Base-by-base conservation (phyloP, 2,329 filamentous ascomycete species). In the Alternaria burnsii region DNA sequence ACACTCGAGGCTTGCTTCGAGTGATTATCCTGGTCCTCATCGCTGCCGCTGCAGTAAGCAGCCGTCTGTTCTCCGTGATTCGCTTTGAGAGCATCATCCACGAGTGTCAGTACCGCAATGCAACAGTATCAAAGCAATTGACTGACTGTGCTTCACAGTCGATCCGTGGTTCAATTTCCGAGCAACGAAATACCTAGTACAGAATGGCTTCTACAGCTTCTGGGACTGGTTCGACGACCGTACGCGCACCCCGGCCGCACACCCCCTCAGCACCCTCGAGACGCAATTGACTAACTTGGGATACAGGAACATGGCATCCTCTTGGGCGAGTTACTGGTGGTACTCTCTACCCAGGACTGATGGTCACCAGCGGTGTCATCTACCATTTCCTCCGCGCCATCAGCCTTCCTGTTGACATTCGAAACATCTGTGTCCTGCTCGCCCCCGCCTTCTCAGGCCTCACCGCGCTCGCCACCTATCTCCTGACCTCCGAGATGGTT, bases 151-250 rank as follows among this genome's bases (percentile, higher is more conserved):
- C 68, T 42, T 52, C 75, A 44, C 77, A 99, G 94, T 99, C 83
- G 95, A 99, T 82, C 95, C 95, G 36, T 99, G 95, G 95, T 99
- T 99, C 85, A 99, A 99, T 82, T 99, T 99, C 82, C 88, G 95
- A 81, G 95, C 95, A 69, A 98, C 95, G 58, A 98, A 98, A 82
- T 98, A 99, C 77, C 88, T 99, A 57, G 92, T 99, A 57, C 88
- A 94, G 77, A 88, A 99, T 89, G 95, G 95, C 73, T 98, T 99
- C 83, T 96, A 97, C 81, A 93, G 91, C 80, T 99, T 99, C 80
- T 99, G 95, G 95, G 94, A 99, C 80, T 99, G 95, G 95, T 99
- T 99, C 77, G 95, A 99, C 82, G 95, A 99, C 85, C 90, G 95
- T 90, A 84, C 66, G 87, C 66, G 87, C 78, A 55, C 55, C 64